Evolutionary conservation across 257 asterid species (phyloP), one percentile per base, ranked within the genome.

Genomic region (Salvia hispanica): DNA sequence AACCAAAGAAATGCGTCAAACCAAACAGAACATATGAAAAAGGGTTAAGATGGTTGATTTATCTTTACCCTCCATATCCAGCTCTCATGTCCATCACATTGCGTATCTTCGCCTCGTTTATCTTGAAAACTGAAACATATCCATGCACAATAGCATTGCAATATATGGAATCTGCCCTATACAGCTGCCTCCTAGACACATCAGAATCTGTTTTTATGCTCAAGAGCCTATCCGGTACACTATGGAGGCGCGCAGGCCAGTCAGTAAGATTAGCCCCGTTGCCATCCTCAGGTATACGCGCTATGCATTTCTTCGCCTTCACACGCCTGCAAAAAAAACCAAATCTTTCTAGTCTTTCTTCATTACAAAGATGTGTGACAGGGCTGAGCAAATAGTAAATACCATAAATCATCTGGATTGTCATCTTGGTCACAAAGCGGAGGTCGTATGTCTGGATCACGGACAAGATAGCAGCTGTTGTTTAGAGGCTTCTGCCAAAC

Each of bases 81-180:
- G 94, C 88, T 80, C 42, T 84, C 93, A 86, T 86, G 80, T 84
- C 93, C 86, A 86, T 76, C 69, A 78, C 84, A 36, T 84, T 87
- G 31, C 91, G 82, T 10, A 76, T 7, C 62, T 71, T 76, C 69
- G 64, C 4, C 21, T 66, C 21, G 42, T 76, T 68, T 69, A 82
- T 21, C 43, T 46, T 88, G 70, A 87, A 82, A 53, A 79, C 91
- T 36, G 45, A 56, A 0, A 84, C 33, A 13, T 84, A 84, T 70
- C 95, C 88, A 0, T 28, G 70, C 11, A 84, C 79, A 2, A 79
- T 75, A 14, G 83, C 89, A 8, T 81, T 67, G 80, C 69, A 66
- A 69, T 81, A 85, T 13, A 47, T 78, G 2, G 91, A 79, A 62
- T 85, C 89, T 9, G 91, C 95, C 78, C 48, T 81, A 72, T 81